These are phyloP conservation scores for Zygoascus hellenicus DNA, from an alignment of 1,139 yeast species.

Conservation along the genomic window DNA sequence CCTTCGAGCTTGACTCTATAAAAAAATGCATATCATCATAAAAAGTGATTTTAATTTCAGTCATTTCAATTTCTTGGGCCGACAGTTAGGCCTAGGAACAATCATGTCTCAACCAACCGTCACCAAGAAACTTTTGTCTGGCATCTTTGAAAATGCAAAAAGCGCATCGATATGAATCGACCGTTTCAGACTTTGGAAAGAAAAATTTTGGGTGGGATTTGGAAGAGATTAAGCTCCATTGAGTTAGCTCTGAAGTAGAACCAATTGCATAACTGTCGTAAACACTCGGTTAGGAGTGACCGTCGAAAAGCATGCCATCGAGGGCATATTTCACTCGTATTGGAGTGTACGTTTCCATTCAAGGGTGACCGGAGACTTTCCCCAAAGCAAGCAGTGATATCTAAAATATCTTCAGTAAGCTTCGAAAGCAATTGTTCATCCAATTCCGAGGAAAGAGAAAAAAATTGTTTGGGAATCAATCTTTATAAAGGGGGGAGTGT, in stretches of 20 bases:
- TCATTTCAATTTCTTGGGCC: constrained; percentile 53
- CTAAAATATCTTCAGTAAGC: constrained; percentile 45
- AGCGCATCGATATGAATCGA: constrained; percentile 11
- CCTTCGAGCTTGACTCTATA: constrained; percentile 96
- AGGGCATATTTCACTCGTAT: constrained; percentile 3
- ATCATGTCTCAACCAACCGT: not conserved
- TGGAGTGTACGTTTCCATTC: constrained; percentile 10
- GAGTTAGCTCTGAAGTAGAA: constrained; percentile 47
- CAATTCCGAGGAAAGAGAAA: constrained; percentile 22
- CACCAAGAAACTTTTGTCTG: constrained; percentile 36
- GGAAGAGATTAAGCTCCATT: constrained; percentile 78
- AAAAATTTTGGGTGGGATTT: constrained; percentile 34
- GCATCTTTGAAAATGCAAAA: constrained; percentile 68
- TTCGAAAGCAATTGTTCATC: constrained; percentile 78
- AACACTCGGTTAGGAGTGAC: constrained; percentile 28
- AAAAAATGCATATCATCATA: constrained; percentile 9
- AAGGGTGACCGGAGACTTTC: constrained; percentile 84
- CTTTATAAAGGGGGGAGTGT: not conserved
- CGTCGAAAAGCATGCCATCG: not conserved
- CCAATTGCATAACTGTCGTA: constrained; percentile 82
- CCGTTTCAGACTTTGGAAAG: constrained; percentile 19
- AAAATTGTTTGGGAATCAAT: constrained; percentile 3
- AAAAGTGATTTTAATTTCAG: constrained; percentile 49
- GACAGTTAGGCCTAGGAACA: not conserved
- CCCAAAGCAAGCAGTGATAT: constrained; percentile 56